A percentile compares a stretch with the other conserved stretches of the same genome.
Evolutionary conservation across 305 asterid genomes (phyloP).

Genomic region (Plantago rigida): DNA sequence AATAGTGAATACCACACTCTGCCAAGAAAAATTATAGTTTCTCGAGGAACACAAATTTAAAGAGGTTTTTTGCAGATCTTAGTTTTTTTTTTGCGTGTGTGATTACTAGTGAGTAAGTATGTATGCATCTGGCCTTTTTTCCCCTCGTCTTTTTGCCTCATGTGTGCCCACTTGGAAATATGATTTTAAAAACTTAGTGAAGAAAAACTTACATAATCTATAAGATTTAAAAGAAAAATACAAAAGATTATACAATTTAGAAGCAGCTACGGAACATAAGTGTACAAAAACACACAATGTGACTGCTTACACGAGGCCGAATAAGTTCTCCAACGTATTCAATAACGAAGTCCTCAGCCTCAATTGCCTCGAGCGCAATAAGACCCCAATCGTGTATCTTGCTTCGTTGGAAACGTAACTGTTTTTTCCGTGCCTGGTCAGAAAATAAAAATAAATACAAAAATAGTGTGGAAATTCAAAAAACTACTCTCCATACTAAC

Average conservation of each 20-base stretch:
- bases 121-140: no score
- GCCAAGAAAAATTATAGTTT: no score
- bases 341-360: constrained; percentile 94
- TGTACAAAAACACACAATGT: constrained; percentile 14
- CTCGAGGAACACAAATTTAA: no score
- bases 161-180: no score
- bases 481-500: neutral
- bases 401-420: constrained; percentile 81
- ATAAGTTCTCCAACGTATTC: constrained; percentile 98
- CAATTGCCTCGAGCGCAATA: constrained; percentile 86
- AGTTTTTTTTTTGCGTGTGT: no score
- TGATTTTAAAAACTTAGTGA: no score
- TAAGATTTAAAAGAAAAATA: no score
- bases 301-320: constrained; percentile 73
- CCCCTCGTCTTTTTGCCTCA: no score
- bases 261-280: constrained; percentile 2
- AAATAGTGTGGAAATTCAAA: neutral
- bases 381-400: constrained; percentile 99
- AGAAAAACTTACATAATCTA: no score
- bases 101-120: no score
- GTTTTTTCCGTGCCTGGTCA: constrained; percentile 83
- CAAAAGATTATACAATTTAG: neutral
- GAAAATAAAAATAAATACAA: constrained; percentile 14
- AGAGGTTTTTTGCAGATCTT: no score
- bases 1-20: no score